Evolutionary conservation across 768 basidiomycete genomes (phyloP), one percentile per base, ranked within the genome.

Genomic region (Cystofilobasidium capitatum): DNA sequence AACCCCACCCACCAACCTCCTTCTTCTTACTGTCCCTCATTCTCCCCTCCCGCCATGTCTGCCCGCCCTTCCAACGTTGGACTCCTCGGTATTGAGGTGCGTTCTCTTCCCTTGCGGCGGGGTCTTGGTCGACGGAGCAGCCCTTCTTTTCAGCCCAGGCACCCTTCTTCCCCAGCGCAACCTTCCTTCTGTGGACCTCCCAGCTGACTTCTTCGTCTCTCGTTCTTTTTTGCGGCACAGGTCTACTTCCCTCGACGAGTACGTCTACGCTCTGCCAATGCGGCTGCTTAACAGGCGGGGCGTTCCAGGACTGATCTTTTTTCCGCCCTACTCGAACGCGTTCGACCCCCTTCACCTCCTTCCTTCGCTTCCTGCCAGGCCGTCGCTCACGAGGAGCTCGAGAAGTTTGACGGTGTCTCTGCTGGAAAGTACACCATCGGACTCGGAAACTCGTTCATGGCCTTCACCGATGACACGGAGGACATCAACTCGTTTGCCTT

Each of bases 371-470:
- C 20, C 20, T 45, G 20, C 31, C 73, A 96, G 87, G 96, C 93
- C 80, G 88, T 99, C 80, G 92, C 92, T 12, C 92, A 98, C 79
- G 85, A 87, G 62, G 93, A 89, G 71, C 86, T 99, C 59, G 94
- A 98, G 77, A 86, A 82, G 65, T 98, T 88, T 78, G 94, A 98
- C 74, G 89, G 89, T 73, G 94, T 97, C 51, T 80, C 90, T 65
- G 85, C 89, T 74, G 96, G 96, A 69, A 98, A 98, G 80, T 98
- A 99, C 81, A 99, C 96, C 71, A 96, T 98, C 77, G 96, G 96
- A 76, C 86, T 99, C 44, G 96, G 93, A 66, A 91, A 94, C 78
- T 86, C 93, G 77, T 91, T 86, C 82, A 99, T 99, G 96, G 91
- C 94, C 39, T 98, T 90, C 84, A 88, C 88, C 68, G 93, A 97